A percentile compares a stretch with the other conserved stretches of the same genome.
These are phyloP conservation scores for Beauveria rudraprayagi DNA, from an alignment of 2,329 filamentous ascomycete species.

Conservation along the genomic window DNA sequence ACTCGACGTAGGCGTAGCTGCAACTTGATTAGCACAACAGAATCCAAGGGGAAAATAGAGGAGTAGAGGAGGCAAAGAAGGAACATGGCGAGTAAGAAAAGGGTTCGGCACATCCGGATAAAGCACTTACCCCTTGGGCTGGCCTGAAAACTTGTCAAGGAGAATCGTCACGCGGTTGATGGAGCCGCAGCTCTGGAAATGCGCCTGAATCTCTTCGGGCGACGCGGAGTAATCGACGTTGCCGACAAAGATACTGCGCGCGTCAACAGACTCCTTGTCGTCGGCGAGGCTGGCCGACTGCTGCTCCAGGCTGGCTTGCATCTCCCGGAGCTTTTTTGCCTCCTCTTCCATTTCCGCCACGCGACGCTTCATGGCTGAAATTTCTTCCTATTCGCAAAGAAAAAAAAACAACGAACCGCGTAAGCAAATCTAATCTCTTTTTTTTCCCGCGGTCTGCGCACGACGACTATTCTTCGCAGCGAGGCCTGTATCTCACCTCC, in stretches of 20 bases:
- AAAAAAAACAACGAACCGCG: not conserved
- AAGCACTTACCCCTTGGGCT: slow-evolving; percentile 84
- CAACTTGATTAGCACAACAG: slow-evolving; percentile 14
- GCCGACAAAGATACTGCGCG: slow-evolving; percentile 92
- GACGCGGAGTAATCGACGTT: slow-evolving; percentile 98
- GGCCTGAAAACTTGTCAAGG: slow-evolving; percentile 95
- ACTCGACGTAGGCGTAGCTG: slow-evolving; percentile 98
- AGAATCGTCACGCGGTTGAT: slow-evolving; percentile 98
- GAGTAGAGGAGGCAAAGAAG: not conserved
- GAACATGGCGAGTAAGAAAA: not conserved
- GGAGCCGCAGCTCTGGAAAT: slow-evolving; percentile 93
- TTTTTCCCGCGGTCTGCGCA: not conserved
- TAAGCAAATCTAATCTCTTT: slow-evolving; percentile 1
- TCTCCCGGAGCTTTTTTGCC: slow-evolving; percentile 76
- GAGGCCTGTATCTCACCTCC: slow-evolving; percentile 11
- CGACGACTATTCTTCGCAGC: not conserved
- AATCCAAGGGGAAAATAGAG: not conserved
- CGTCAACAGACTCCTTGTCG: slow-evolving; percentile 92
- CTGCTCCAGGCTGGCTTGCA: slow-evolving; percentile 80
- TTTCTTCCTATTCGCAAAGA: slow-evolving; percentile 55
- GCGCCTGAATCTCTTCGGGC: slow-evolving; percentile 95
- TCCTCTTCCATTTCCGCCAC: slow-evolving; percentile 89
- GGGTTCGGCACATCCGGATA: not conserved
- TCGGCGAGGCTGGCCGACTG: slow-evolving; percentile 77
- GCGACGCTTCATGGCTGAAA: slow-evolving; percentile 76